Evolutionary conservation across 1,284 basidiomycete genomes (phyloP).

Genomic region (Xanthoconium separans): DNA sequence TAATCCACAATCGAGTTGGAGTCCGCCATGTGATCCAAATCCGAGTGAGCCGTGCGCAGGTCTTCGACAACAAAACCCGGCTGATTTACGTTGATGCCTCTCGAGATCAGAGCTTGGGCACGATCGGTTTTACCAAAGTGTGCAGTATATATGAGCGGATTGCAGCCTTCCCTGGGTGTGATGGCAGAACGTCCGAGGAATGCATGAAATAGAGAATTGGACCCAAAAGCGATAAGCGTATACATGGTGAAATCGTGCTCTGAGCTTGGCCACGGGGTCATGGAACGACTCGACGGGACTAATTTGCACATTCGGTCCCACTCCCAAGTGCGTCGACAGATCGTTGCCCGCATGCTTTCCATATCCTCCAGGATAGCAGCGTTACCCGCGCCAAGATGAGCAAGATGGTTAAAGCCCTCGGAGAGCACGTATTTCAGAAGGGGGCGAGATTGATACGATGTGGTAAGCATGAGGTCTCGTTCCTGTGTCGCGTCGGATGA

Average conservation of each 20-base stretch:
- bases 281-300: background rate
- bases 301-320: background rate
- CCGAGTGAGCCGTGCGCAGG: background rate
- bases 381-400: background rate
- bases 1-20: background rate
- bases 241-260: conserved; percentile 7
- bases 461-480: no score
- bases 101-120: background rate
- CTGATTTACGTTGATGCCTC: conserved; percentile 7
- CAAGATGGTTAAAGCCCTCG: conserved; percentile 7
- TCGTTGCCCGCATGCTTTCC: background rate
- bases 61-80: background rate
- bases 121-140: conserved; percentile 4
- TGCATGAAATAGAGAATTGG: conserved; percentile 3
- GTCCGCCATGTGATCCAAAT: background rate
- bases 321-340: background rate
- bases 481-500: background rate
- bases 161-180: background rate
- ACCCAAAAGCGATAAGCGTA: conserved; percentile 3
- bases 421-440: conserved; percentile 6
- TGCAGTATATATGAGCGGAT: conserved; percentile 9
- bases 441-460: no score
- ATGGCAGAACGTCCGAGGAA: background rate
- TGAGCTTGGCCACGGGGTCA: background rate
- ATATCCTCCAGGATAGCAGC: conserved; percentile 4